A percentile compares a stretch with the other conserved stretches of the same genome.
Conservation (phyloP, 805 yeast species). For the Candida piceae region DNA sequence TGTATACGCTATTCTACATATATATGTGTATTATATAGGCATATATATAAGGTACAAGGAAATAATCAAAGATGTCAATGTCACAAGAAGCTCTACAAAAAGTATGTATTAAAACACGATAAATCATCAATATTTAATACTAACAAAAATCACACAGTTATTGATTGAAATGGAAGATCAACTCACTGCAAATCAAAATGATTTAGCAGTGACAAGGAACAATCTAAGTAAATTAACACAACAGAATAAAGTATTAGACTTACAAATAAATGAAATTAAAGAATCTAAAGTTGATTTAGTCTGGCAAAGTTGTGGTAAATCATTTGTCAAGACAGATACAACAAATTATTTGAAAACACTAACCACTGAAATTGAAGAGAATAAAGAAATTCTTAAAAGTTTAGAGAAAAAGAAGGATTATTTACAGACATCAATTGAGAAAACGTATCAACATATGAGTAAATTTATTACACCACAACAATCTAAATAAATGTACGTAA, state of each 20-base stretch:
- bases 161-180: conserved; percentile 64
- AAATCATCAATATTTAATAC: not conserved
- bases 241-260: conserved; percentile 46
- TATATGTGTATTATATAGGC: too few relatives aligned
- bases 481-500: too few relatives aligned
- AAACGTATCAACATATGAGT: conserved; percentile 60
- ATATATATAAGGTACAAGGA: too few relatives aligned
- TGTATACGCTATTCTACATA: too few relatives aligned
- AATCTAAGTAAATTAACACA: conserved; percentile 47
- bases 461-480: too few relatives aligned
- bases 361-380: conserved; percentile 44
- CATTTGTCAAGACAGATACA: conserved; percentile 48
- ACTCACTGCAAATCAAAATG: conserved; percentile 53
- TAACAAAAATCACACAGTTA: conserved; percentile 29
- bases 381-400: conserved; percentile 54
- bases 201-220: conserved; percentile 48
- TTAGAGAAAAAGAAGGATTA: conserved; percentile 67
- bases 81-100: conserved; percentile 14
- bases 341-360: conserved; percentile 45
- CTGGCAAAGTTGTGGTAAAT: conserved; percentile 84
- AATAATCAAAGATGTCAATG: conserved; percentile 6
- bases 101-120: conserved; percentile 14
- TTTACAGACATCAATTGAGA: conserved; percentile 71
- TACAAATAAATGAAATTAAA: conserved; percentile 53
- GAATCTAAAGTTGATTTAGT: conserved; percentile 44